A percentile compares a stretch with the other conserved stretches of the same genome.
These are phyloP conservation scores for Sugiyamaella smithiae DNA, from an alignment of 805 yeast genomes.

Conservation along the genomic window DNA sequence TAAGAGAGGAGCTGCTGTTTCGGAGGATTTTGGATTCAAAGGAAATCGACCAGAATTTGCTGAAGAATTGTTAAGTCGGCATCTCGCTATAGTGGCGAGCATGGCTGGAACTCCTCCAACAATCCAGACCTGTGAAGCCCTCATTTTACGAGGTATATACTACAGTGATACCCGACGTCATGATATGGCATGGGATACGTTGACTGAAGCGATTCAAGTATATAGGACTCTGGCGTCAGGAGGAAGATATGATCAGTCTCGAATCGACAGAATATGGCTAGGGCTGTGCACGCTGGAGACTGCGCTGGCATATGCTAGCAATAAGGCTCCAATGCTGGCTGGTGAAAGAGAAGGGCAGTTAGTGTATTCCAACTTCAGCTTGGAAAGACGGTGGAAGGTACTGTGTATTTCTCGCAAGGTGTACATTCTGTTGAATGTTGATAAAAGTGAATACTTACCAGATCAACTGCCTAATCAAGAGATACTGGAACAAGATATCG, in stretches of 20 bases:
- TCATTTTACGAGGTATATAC: background rate
- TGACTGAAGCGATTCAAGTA: background rate
- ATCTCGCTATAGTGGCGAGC: background rate
- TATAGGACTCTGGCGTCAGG: background rate
- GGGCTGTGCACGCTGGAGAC: background rate
- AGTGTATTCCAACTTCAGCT: background rate
- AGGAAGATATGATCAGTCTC: background rate
- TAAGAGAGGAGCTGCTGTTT: background rate
- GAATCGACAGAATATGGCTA: background rate
- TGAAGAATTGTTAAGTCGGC: background rate
- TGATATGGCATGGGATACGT: background rate
- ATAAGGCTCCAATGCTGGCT: background rate
- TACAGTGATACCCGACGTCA: background rate
- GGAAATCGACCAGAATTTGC: constrained; percentile 4
- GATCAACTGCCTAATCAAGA: background rate
- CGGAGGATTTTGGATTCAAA: background rate
- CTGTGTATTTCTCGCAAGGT: background rate
- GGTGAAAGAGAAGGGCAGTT: background rate
- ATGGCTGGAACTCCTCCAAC: background rate
- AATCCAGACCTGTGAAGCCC: background rate
- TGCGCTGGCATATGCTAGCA: background rate
- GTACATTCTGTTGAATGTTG: background rate
- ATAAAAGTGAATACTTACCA: background rate
- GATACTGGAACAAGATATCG: constrained; percentile 7
- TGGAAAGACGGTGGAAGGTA: background rate